Percentiles rank a stretch among this genome's conserved stretches.
phyloP scores from a whole-genome alignment of 768 basidiomycete species.

The Lactifluus hygrophoroides region DNA sequence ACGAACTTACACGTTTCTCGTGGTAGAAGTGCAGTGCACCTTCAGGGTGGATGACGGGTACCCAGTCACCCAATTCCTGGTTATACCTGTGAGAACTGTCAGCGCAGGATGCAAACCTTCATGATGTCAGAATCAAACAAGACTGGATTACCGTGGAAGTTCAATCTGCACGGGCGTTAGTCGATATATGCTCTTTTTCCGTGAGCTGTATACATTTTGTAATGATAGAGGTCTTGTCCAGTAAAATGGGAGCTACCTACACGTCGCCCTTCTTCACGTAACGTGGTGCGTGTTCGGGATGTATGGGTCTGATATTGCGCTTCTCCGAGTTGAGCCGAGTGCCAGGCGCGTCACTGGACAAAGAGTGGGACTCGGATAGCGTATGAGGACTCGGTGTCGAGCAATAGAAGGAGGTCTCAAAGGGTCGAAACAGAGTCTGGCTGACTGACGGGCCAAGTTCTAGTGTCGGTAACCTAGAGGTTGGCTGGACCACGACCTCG shows the following conservation, averaged over 20 bases:
- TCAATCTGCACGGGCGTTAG: not conserved
- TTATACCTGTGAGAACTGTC: not conserved
- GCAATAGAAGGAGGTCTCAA: too few species aligned
- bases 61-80: not conserved
- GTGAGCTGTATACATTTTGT: not conserved
- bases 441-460: not conserved
- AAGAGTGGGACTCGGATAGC: too few species aligned
- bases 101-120: not conserved
- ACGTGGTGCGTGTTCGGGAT: constrained; percentile 6
- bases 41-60: not conserved
- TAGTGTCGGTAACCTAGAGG: not conserved
- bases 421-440: too few species aligned
- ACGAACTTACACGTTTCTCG: not conserved
- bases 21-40: constrained; percentile 13
- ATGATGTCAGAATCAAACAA: too few species aligned
- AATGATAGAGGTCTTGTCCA: not conserved
- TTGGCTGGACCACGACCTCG: not conserved
- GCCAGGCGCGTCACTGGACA: not conserved
- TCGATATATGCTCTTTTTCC: not conserved
- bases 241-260: not conserved
- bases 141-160: too few species aligned
- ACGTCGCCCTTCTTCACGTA: constrained; percentile 7
- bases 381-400: too few species aligned
- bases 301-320: not conserved
- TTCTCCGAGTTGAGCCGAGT: not conserved